Percentiles rank a stretch among this genome's conserved stretches.
phyloP scores from a whole-genome alignment of 768 basidiomycete genomes.

The Mycena rebaudengoi region DNA sequence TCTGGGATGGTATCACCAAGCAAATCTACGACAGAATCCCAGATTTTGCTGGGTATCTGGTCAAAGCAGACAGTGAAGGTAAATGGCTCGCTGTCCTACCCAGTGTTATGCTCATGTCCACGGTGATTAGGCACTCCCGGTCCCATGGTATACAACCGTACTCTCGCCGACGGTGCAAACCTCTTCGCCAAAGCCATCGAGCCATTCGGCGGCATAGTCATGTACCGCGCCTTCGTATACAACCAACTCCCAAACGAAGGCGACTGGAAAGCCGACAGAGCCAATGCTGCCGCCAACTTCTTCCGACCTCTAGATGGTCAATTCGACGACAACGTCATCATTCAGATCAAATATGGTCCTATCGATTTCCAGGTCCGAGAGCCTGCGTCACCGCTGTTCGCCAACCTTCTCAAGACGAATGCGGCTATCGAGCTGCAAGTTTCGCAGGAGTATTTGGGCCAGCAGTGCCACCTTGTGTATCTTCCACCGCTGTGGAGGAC shows the following conservation, averaged over 20 bases:
- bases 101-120: conserved; percentile 8
- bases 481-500: conserved; percentile 27
- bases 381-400: conserved; percentile 26
- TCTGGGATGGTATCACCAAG: conserved; percentile 20
- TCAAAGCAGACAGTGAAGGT: conserved; percentile 29
- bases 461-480: conserved; percentile 25
- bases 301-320: conserved; percentile 26
- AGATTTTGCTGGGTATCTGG: conserved; percentile 27
- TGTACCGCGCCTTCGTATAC: conserved; percentile 29
- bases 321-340: conserved; percentile 26
- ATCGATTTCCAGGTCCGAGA: conserved; percentile 28
- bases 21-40: conserved; percentile 22
- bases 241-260: conserved; percentile 22
- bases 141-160: conserved; percentile 26
- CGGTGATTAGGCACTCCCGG: conserved; percentile 22
- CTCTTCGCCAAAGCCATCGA: conserved; percentile 21
- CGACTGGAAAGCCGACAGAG: conserved; percentile 24
- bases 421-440: conserved; percentile 25
- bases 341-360: conserved; percentile 28
- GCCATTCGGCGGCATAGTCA: conserved; percentile 23
- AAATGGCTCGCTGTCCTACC: neutral
- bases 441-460: conserved; percentile 26
- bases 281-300: conserved; percentile 24
- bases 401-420: conserved; percentile 23
- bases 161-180: conserved; percentile 26